phyloP scores from a whole-genome alignment of 768 basidiomycete species.

The Roridomyces roridus region DNA sequence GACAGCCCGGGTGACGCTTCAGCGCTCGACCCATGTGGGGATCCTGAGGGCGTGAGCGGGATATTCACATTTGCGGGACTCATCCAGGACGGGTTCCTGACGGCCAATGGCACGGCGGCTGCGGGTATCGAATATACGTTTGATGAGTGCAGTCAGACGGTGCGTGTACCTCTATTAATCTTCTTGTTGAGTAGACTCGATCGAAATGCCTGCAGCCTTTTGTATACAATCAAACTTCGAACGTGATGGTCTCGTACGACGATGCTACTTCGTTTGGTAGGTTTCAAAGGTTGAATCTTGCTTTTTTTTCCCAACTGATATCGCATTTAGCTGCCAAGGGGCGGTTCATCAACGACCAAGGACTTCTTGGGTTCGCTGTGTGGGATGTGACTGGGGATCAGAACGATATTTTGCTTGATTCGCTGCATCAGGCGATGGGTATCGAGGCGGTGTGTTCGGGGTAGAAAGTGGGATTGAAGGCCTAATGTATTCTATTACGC shows the following conservation, averaged over 20 bases:
- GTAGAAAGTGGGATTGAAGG: neutral
- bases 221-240: constrained; percentile 60
- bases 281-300: neutral
- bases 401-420: constrained; percentile 63
- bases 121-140: constrained; percentile 57
- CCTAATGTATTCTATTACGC: neutral
- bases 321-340: constrained; percentile 54
- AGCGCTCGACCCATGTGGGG: constrained; percentile 63
- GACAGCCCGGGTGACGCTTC: constrained; percentile 45
- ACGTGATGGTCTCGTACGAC: constrained; percentile 72
- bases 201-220: too few species aligned
- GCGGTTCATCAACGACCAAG: constrained; percentile 55
- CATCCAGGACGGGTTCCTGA: constrained; percentile 61
- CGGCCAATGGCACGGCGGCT: constrained; percentile 43
- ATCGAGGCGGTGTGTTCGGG: constrained; percentile 16
- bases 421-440: constrained; percentile 50
- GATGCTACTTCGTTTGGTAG: constrained; percentile 59
- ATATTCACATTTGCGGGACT: constrained; percentile 70
- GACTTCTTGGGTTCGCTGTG: constrained; percentile 70
- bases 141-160: constrained; percentile 78
- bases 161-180: constrained; percentile 37
- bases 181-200: constrained; percentile 4
- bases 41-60: constrained; percentile 55
- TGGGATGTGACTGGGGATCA: constrained; percentile 78
- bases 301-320: neutral